Percentiles rank a stretch among this genome's conserved stretches.
Conservation (phyloP, 306 rosid species). For the Alnus rubra region DNA sequence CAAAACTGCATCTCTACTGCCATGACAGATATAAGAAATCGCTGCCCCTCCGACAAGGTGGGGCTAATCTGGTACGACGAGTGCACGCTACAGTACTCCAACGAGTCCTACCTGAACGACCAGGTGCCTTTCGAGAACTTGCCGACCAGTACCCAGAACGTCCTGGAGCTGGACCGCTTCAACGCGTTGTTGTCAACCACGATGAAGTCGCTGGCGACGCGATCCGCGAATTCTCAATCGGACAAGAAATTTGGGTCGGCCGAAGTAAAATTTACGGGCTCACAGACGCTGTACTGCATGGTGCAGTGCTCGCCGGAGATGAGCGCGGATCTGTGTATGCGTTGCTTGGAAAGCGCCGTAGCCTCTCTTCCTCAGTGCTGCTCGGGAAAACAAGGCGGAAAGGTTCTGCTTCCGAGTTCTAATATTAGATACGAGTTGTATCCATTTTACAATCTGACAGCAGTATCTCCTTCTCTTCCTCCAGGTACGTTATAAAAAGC, state of each 20-base stretch:
- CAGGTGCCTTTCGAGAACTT: not conserved
- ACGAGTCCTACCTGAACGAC: not conserved
- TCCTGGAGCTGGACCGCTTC: constrained; percentile 28
- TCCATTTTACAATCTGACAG: constrained; percentile 35
- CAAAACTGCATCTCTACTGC: too few relatives aligned
- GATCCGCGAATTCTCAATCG: constrained; percentile 29
- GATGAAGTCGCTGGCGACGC: constrained; percentile 5
- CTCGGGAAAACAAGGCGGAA: constrained; percentile 29
- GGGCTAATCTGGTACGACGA: constrained; percentile 36
- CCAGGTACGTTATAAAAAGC: not conserved
- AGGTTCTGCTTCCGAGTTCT: constrained; percentile 33
- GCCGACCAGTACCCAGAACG: not conserved
- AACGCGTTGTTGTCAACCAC: constrained; percentile 32
- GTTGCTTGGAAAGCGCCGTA: constrained; percentile 44
- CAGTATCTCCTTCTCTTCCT: not conserved
- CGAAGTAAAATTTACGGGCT: constrained; percentile 32
- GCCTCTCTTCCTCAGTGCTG: constrained; percentile 30
- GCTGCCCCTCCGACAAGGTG: constrained; percentile 15
- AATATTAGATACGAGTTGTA: constrained; percentile 38
- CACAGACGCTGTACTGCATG: constrained; percentile 32
- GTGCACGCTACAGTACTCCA: constrained; percentile 31
- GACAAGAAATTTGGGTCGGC: constrained; percentile 39
- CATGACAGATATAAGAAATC: too few relatives aligned
- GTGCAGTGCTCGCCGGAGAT: constrained; percentile 44
- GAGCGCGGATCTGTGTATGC: constrained; percentile 19